phyloP scores from a whole-genome alignment of 2,329 filamentous ascomycete species.

The Aspergillus brunneoviolaceus region DNA sequence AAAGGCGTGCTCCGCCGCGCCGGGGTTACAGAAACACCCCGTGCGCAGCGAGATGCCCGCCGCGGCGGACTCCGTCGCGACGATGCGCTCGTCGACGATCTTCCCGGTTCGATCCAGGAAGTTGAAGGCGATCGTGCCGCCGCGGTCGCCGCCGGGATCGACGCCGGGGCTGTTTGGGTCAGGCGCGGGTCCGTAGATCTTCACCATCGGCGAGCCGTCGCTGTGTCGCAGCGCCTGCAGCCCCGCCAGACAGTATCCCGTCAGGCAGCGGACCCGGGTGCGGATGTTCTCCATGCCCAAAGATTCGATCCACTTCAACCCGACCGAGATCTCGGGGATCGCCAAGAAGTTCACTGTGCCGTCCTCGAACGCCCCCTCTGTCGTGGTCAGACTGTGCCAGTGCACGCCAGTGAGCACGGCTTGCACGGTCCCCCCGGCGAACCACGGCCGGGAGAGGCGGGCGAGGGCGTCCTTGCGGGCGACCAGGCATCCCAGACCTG shows the following conservation, averaged over 20 bases:
- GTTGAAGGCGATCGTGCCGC: conserved; percentile 9
- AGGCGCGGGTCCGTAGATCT: conserved; percentile 6
- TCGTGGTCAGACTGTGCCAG: conserved; percentile 6
- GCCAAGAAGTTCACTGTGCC: conserved; percentile 12
- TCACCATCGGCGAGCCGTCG: conserved; percentile 3
- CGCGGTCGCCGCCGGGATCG: background rate
- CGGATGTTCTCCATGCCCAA: conserved; percentile 4
- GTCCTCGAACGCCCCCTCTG: conserved; percentile 10
- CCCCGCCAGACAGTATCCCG: conserved; percentile 9
- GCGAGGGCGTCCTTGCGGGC: conserved; percentile 7
- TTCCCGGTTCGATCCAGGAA: conserved; percentile 6
- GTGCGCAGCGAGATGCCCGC: conserved; percentile 10
- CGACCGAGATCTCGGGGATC: conserved; percentile 9
- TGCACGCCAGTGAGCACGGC: conserved; percentile 1
- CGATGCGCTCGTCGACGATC: conserved; percentile 13
- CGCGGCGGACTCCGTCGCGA: conserved; percentile 8
- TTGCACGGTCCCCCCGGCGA: conserved; percentile 8
- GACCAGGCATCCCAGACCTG: conserved; percentile 11
- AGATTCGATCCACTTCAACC: conserved; percentile 7
- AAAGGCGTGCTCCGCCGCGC: conserved; percentile 7
- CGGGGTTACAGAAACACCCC: conserved; percentile 13
- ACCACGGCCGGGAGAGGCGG: conserved; percentile 12
- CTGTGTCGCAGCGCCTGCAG: conserved; percentile 6
- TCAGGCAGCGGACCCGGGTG: conserved; percentile 11
- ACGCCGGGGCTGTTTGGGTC: background rate